Evolutionary conservation across 495 filamentous ascomycete genomes (phyloP), one percentile per base, ranked within the genome.

Genomic region (Aspergillus mulundensis): DNA sequence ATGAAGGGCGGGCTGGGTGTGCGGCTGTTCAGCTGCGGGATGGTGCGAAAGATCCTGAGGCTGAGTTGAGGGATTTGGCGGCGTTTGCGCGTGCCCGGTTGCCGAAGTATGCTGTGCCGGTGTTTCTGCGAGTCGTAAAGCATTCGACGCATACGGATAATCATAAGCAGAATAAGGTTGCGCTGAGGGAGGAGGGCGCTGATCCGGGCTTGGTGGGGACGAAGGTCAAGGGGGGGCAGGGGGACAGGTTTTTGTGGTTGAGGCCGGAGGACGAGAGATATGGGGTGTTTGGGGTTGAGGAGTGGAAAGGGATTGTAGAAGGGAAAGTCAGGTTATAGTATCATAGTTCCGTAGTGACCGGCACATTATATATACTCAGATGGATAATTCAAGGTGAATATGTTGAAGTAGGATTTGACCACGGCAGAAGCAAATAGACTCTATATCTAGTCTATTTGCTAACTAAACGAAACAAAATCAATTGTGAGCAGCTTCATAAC

Each of bases 81-180:
- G 69, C 68, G 66, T 84, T 70, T 58, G 72, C 77, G 4, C 75
- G 84, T 0, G 66, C 73, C 15, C 73, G 81, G 42, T 70, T 93
- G 21, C 89, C 89, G 1, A 77, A 76, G 49, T 92, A 91, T 70
- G 88, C 89, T 0, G 88, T 92, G 0, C 89, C 89, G 4, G 64
- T 90, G 3, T 93, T 94, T 66, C 59, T 92, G 23, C 74, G 89
- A 0, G 64, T 90, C 20, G 80, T 87, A 5, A 63, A 74, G 40
- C 77, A 73, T 44, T 73, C 81, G 36, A 79, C 77, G 30, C 81
- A 85, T 19, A 90, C 85, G 55, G 87, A 94, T 65, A 92, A 91
- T 67, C 85, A 91, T 65, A 94, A 94, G 72, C 88, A 91, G 73
- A 87, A 89, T 65, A 94, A 91, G 70, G 81, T 85, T 6, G 83